Evolutionary conservation across 345 rosid species (phyloP), one percentile per base, ranked within the genome.

Genomic region (Erodium maritimum): DNA sequence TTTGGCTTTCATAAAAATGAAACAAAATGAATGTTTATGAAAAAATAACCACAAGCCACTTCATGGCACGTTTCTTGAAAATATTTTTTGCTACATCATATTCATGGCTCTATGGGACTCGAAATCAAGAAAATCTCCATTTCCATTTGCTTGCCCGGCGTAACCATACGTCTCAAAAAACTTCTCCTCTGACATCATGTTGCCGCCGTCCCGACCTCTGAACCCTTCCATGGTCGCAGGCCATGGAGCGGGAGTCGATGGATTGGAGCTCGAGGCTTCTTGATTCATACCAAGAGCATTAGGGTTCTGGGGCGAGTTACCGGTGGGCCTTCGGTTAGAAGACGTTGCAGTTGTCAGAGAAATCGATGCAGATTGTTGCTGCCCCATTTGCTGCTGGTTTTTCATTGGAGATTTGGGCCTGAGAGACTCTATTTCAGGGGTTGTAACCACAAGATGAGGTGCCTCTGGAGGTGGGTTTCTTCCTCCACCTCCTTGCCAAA

Each of bases 401-500:
- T 93, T 93, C 91, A 87, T 82, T 0, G 99, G 99, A 12, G 99
- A 94, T 60, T 84, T 90, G 51, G 97, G 99, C 12, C 97, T 83
- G n/a, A 93, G 74, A 1, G 83, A 23, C 73, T 93, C 96, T 22
- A 93, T 87, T 50, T 93, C 99, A 0, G 95, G 86, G 52, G 95
- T 89, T 17, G 97, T 89, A 46, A 83, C 64, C 11, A 89, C 85
- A 2, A 93, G 89, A 73, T 89, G 99, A 20, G 91, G 80, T 23
- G 97, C 88, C 11, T 85, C 97, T 0, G 96, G 96, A 19, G 90
- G 99, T 1, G 97, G 97, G 64, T 93, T 89, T 67, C 97, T 73
- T 18, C 99, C 99, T 55, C 97, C 95, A 17, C 94, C 99, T 58
- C 97, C 97, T 85, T 85, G 99, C 97, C 97, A 93, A 33, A 90